phyloP scores from a whole-genome alignment of 1,284 basidiomycete species.

The Cutaneotrichosporon sp. region DNA sequence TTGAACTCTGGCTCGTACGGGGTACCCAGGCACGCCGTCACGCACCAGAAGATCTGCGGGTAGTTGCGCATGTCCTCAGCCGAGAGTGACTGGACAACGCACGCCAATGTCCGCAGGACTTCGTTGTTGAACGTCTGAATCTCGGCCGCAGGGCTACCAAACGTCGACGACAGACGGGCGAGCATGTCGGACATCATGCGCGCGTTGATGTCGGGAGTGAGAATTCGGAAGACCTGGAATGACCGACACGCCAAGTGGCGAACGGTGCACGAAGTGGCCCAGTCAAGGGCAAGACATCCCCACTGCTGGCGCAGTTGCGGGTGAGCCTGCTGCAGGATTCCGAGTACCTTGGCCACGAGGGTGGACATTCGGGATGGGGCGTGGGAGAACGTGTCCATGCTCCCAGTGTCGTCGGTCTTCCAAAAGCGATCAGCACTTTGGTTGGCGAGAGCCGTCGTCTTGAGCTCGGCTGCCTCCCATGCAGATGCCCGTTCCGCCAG shows the following conservation, averaged over 20 bases:
- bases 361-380: constrained; percentile 67
- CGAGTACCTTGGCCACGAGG: constrained; percentile 67
- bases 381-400: constrained; percentile 40
- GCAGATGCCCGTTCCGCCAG: constrained; percentile 28
- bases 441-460: constrained; percentile 57
- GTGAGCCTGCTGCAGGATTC: constrained; percentile 67
- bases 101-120: constrained; percentile 73
- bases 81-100: constrained; percentile 63
- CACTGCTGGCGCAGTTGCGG: constrained; percentile 70
- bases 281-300: constrained; percentile 75
- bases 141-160: constrained; percentile 67
- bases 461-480: constrained; percentile 56
- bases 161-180: constrained; percentile 78
- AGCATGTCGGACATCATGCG: constrained; percentile 76
- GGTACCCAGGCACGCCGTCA: constrained; percentile 76
- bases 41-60: constrained; percentile 85
- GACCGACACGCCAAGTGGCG: constrained; percentile 84
- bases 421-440: constrained; percentile 61
- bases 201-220: constrained; percentile 71
- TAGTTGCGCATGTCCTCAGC: constrained; percentile 62
- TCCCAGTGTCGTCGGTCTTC: constrained; percentile 65
- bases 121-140: constrained; percentile 81
- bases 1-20: constrained; percentile 78
- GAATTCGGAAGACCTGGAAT: constrained; percentile 81
- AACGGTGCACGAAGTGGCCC: constrained; percentile 85